These are phyloP conservation scores for Termitomyces sp. DNA, from an alignment of 768 basidiomycete genomes.

Conservation along the genomic window DNA sequence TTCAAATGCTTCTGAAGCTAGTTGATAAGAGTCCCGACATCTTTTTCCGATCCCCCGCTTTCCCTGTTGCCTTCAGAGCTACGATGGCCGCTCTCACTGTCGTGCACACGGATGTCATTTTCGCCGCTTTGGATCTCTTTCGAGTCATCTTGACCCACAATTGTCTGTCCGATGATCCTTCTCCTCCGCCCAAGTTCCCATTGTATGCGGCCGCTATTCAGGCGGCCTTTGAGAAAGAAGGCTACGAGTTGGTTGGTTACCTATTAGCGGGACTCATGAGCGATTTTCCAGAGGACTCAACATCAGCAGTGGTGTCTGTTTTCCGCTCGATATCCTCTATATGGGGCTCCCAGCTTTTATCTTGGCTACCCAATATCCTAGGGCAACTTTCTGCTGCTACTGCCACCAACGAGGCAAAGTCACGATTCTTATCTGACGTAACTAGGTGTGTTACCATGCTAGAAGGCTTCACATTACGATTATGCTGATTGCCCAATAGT, in stretches of 20 bases:
- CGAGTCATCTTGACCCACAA: conserved; percentile 75
- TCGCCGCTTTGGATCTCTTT: conserved; percentile 80
- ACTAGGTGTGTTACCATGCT: conserved; percentile 54
- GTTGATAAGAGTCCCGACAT: conserved; percentile 66
- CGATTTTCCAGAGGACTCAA: conserved; percentile 85
- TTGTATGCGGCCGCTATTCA: conserved; percentile 62
- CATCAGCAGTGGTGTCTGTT: conserved; percentile 70
- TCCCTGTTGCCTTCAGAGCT: conserved; percentile 75
- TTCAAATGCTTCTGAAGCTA: conserved; percentile 74
- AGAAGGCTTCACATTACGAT: background rate
- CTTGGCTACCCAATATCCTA: conserved; percentile 71
- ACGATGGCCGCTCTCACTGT: conserved; percentile 78
- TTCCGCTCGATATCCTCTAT: conserved; percentile 63
- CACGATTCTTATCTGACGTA: conserved; percentile 71
- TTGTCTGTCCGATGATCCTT: conserved; percentile 43
- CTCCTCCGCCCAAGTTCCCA: conserved; percentile 56
- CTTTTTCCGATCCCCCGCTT: conserved; percentile 74
- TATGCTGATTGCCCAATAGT: conserved; percentile 31
- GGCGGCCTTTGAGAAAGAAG: conserved; percentile 62
- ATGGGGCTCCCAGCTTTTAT: conserved; percentile 67
- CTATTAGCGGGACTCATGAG: conserved; percentile 77
- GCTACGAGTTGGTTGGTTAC: conserved; percentile 64
- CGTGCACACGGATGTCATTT: conserved; percentile 77
- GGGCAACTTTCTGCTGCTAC: conserved; percentile 62
- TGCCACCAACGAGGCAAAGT: conserved; percentile 62